Evolutionary conservation across 257 asterid species (phyloP).

Genomic region (Solanum bulbocastanum): DNA sequence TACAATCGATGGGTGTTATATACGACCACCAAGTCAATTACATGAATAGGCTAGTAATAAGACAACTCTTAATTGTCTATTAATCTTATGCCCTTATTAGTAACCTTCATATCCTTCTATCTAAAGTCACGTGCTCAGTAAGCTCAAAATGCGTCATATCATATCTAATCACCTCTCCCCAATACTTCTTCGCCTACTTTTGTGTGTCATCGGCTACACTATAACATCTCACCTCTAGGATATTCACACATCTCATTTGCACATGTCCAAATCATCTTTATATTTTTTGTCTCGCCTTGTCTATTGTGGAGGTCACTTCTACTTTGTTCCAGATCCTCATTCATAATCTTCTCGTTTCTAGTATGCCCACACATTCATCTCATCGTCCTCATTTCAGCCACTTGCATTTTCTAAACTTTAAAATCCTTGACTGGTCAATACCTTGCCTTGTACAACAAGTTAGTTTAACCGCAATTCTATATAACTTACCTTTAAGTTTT

Average conservation of each 20-base stretch:
- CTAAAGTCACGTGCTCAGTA: no score
- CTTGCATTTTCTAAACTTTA: neutral
- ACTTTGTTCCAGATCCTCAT: neutral
- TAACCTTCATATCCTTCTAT: rapidly evolving
- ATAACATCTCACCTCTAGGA: neutral
- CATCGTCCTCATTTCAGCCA: no score
- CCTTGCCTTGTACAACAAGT: neutral
- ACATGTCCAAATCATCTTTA: neutral
- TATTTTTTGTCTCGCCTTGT: no score
- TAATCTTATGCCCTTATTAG: neutral
- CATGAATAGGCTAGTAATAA: neutral
- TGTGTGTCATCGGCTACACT: neutral
- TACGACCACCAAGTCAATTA: no score
- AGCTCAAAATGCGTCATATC: neutral
- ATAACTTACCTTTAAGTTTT: no score
- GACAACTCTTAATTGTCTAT: neutral
- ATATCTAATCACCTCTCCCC: no score
- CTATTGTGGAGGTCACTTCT: no score
- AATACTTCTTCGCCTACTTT: no score
- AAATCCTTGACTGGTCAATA: neutral
- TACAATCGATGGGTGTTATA: no score
- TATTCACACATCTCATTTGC: neutral
- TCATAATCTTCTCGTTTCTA: neutral
- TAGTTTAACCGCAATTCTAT: neutral
- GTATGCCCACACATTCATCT: neutral